phyloP scores from a whole-genome alignment of 768 basidiomycete species.

The Mycena metata region DNA sequence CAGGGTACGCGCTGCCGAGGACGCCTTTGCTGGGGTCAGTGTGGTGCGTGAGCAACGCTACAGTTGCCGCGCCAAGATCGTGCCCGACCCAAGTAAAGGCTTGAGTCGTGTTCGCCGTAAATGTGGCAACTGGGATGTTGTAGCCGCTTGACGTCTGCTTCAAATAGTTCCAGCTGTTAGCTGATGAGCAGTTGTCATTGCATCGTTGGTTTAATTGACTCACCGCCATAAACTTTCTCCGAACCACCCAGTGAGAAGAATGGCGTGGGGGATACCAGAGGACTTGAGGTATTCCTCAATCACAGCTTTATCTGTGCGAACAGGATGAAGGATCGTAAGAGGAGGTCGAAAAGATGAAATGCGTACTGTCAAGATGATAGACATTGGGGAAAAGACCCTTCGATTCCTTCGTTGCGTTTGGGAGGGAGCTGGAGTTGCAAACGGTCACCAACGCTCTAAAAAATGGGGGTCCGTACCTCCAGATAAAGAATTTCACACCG shows the following conservation, averaged over 20 bases:
- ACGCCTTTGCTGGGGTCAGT: conserved; percentile 12
- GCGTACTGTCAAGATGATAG: conserved; percentile 45
- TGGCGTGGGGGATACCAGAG: conserved; percentile 29
- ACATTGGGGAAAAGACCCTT: conserved; percentile 34
- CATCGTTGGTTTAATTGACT: not conserved
- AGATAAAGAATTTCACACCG: conserved; percentile 44
- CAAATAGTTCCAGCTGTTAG: not conserved
- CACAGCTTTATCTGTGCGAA: conserved; percentile 27
- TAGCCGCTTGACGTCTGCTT: conserved; percentile 21
- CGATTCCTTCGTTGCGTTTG: conserved; percentile 22
- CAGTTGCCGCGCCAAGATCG: conserved; percentile 29
- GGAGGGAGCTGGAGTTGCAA: conserved; percentile 24
- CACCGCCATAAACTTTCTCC: conserved; percentile 36
- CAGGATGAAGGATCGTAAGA: not conserved
- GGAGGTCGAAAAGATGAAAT: not conserved
- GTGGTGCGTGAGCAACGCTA: conserved; percentile 37
- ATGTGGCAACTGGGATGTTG: conserved; percentile 22
- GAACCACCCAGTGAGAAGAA: conserved; percentile 32
- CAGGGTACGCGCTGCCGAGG: conserved; percentile 28
- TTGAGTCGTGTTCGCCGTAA: conserved; percentile 2
- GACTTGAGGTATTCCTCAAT: conserved; percentile 33
- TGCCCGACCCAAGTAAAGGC: conserved; percentile 32
- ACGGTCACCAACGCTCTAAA: too few relatives aligned
- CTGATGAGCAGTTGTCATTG: not conserved
- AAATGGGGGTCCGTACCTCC: conserved; percentile 38